These are phyloP conservation scores for Penicillium digitatum DNA, from an alignment of 2,329 filamentous ascomycete genomes.

Conservation along the genomic window DNA sequence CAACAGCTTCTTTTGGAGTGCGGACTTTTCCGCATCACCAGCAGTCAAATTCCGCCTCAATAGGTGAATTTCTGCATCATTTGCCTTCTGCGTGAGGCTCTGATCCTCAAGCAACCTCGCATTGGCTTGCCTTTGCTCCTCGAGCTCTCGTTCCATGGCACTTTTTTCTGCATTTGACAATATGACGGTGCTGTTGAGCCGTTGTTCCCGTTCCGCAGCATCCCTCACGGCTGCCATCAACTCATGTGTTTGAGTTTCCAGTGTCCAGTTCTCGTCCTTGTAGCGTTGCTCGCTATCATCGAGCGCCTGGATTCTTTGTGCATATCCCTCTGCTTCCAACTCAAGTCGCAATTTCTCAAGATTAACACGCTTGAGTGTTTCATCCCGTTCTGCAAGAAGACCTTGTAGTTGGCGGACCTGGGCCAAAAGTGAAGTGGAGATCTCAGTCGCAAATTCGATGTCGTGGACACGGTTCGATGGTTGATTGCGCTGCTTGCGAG, in stretches of 20 bases:
- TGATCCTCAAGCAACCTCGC: constrained; percentile 80
- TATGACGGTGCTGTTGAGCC: constrained; percentile 69
- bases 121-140: constrained; percentile 78
- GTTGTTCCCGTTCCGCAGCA: constrained; percentile 75
- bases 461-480: constrained; percentile 84
- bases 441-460: constrained; percentile 97
- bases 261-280: constrained; percentile 97
- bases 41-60: constrained; percentile 75
- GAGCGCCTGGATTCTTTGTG: constrained; percentile 73
- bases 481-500: constrained; percentile 85
- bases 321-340: constrained; percentile 72
- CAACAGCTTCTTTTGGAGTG: constrained; percentile 78
- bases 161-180: constrained; percentile 70
- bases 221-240: constrained; percentile 70
- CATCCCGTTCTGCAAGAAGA: constrained; percentile 80
- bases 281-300: constrained; percentile 94
- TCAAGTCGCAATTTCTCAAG: constrained; percentile 75
- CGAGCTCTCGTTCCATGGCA: constrained; percentile 75
- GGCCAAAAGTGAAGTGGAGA: constrained; percentile 88
- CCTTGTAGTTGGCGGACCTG: constrained; percentile 89
- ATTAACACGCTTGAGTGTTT: constrained; percentile 70
- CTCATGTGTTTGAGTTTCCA: constrained; percentile 90
- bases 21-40: constrained; percentile 72
- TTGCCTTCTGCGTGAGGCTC: constrained; percentile 68
- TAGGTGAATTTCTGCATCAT: constrained; percentile 82